Conservation (phyloP, 2,329 filamentous ascomycete genomes). For the Phyllosticta citribraziliensis region DNA sequence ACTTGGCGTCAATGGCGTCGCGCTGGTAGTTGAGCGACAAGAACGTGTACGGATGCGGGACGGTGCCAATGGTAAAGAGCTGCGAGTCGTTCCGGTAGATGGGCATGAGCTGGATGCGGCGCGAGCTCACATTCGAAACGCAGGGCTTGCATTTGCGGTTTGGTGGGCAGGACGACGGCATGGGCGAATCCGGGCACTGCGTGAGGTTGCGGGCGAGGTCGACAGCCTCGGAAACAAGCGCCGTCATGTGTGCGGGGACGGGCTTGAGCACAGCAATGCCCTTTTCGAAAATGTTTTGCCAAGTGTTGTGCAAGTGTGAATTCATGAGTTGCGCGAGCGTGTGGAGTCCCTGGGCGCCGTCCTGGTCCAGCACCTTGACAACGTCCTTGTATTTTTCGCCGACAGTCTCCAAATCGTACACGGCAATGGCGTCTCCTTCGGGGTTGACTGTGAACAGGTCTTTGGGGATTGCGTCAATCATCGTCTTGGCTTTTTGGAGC, state of each 20-base stretch:
- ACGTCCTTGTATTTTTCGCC: conserved; percentile 58
- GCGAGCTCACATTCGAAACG: conserved; percentile 28
- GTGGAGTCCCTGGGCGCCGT: conserved; percentile 50
- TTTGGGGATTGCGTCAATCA: conserved; percentile 51
- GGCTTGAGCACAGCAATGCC: conserved; percentile 80
- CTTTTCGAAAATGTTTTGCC: conserved; percentile 61
- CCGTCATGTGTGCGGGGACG: conserved; percentile 61
- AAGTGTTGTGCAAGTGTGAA: conserved; percentile 73
- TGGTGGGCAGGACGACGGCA: conserved; percentile 73
- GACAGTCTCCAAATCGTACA: conserved; percentile 60
- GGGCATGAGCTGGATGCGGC: conserved; percentile 57
- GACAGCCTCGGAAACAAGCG: conserved; percentile 59
- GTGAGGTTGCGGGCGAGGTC: conserved; percentile 66
- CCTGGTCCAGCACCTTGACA: conserved; percentile 47
- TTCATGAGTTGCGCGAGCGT: conserved; percentile 68
- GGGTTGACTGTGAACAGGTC: conserved; percentile 57
- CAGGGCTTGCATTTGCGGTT: conserved; percentile 72
- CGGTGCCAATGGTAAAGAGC: conserved; percentile 72
- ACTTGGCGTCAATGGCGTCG: conserved; percentile 32
- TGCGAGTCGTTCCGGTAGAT: conserved; percentile 62
- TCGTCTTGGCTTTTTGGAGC: conserved; percentile 41
- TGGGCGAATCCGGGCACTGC: conserved; percentile 62
- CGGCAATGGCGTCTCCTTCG: conserved; percentile 55
- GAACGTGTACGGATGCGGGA: conserved; percentile 86
- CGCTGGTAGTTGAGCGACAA: conserved; percentile 54